A percentile compares a stretch with the other conserved stretches of the same genome.
These are phyloP conservation scores for Clonostachys sp. DNA, from an alignment of 2,329 filamentous ascomycete species.

Conservation along the genomic window DNA sequence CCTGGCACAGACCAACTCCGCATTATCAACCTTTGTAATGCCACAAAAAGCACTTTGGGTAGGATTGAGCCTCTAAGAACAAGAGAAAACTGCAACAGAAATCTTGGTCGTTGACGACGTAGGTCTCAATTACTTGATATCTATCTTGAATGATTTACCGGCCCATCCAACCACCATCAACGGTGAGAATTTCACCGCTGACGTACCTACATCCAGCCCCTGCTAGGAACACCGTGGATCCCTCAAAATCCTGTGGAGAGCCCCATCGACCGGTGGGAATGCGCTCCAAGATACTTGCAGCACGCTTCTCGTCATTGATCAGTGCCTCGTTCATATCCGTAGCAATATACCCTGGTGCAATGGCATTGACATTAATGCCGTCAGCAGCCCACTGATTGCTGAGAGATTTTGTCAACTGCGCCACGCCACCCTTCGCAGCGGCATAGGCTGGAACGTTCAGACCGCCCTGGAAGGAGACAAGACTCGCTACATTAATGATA, in stretches of 20 bases:
- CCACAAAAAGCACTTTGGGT: no score
- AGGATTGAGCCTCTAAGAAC: no score
- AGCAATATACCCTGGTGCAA: constrained; percentile 77
- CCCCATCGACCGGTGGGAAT: constrained; percentile 80
- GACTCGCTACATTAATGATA: constrained; percentile 76
- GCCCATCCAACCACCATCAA: constrained; percentile 89
- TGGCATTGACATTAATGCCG: constrained; percentile 74
- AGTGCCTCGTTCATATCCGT: constrained; percentile 83
- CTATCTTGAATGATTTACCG: constrained; percentile 36
- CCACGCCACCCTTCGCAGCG: constrained; percentile 72
- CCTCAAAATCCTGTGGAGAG: constrained; percentile 74
- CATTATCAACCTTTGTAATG: no score
- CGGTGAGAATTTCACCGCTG: constrained; percentile 68
- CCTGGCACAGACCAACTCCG: no score
- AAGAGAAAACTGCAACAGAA: no score
- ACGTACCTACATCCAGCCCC: constrained; percentile 70
- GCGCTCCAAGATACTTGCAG: constrained; percentile 64
- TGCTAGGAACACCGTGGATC: constrained; percentile 66
- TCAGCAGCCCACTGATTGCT: constrained; percentile 72
- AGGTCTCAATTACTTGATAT: no score
- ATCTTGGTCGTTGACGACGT: no score
- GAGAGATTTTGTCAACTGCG: constrained; percentile 72
- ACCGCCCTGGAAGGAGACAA: constrained; percentile 75
- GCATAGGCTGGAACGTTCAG: constrained; percentile 79
- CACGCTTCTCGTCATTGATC: constrained; percentile 60